Evolutionary conservation across 192 early-diverging fungal species (phyloP).

Genomic region (Coemansia sp.): DNA sequence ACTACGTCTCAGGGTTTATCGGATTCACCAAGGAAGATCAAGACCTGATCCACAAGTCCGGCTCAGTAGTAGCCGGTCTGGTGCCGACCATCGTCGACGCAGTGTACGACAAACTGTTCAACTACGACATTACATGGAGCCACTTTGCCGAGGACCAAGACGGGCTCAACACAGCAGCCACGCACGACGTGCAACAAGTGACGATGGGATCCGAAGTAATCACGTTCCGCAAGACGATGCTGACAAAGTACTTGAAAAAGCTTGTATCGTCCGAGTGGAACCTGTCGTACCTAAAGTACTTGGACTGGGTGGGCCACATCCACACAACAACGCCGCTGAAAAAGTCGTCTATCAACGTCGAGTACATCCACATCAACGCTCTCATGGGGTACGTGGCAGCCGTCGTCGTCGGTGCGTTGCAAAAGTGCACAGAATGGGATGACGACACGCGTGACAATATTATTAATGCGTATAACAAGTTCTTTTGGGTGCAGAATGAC

Average conservation of each 20-base stretch:
- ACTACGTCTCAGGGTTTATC: slow-evolving; percentile 72
- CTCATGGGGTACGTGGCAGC: slow-evolving; percentile 68
- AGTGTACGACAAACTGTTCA: slow-evolving; percentile 70
- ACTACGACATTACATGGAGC: slow-evolving; percentile 74
- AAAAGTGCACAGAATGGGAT: slow-evolving; percentile 58
- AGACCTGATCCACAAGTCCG: slow-evolving; percentile 67
- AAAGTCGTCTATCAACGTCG: slow-evolving; percentile 76
- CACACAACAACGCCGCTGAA: slow-evolving; percentile 73
- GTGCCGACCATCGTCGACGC: slow-evolving; percentile 75
- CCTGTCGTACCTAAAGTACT: slow-evolving; percentile 63
- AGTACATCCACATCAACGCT: slow-evolving; percentile 79
- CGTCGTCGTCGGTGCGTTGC: slow-evolving; percentile 56
- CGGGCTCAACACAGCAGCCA: slow-evolving; percentile 52
- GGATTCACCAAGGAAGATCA: slow-evolving; percentile 70
- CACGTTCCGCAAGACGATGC: slow-evolving; percentile 76
- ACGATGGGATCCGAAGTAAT: slow-evolving; percentile 67
- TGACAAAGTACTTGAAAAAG: slow-evolving; percentile 69
- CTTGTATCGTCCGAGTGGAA: slow-evolving; percentile 57
- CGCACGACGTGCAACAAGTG: slow-evolving; percentile 48
- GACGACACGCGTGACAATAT: slow-evolving; percentile 56
- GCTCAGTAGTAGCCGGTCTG: slow-evolving; percentile 60
- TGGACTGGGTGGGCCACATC: slow-evolving; percentile 79
- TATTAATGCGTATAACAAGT: slow-evolving; percentile 72
- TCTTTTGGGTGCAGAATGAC: slow-evolving; percentile 86
- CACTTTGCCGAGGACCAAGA: slow-evolving; percentile 67